Evolutionary conservation across 2,329 filamentous ascomycete genomes (phyloP).

Genomic region (Alternaria brassicicola): DNA sequence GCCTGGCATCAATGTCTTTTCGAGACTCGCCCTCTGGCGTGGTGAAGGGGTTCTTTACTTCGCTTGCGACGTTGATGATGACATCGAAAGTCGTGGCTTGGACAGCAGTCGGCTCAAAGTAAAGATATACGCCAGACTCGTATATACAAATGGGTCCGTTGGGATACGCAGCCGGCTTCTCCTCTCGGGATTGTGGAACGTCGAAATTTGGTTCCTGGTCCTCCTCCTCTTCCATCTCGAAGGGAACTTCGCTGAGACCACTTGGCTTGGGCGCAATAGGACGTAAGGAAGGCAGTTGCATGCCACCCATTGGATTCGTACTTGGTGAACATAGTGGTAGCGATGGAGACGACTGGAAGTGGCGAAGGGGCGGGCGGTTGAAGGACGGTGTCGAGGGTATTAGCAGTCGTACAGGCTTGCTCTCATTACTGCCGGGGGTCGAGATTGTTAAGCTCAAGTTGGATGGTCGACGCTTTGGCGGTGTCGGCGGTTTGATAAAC

Average conservation of each 20-base stretch:
- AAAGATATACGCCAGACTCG: conserved; percentile 76
- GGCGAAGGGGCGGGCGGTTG: conserved; percentile 59
- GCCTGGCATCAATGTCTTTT: conserved; percentile 46
- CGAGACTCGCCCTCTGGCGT: conserved; percentile 34
- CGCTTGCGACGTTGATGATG: conserved; percentile 82
- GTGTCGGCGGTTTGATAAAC: conserved; percentile 80
- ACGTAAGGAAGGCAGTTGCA: conserved; percentile 56
- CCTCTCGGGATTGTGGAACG: conserved; percentile 64
- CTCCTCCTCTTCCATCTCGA: conserved; percentile 75
- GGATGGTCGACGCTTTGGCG: conserved; percentile 72
- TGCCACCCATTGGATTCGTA: conserved; percentile 56
- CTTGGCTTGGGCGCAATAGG: conserved; percentile 41
- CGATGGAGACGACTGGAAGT: conserved; percentile 68
- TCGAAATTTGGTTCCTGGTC: conserved; percentile 60
- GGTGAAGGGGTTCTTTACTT: conserved; percentile 77
- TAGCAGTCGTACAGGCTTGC: conserved; percentile 60
- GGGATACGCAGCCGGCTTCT: conserved; percentile 81
- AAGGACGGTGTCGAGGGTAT: conserved; percentile 65
- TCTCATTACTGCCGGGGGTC: conserved; percentile 66
- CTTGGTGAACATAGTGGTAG: conserved; percentile 61
- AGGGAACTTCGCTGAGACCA: conserved; percentile 63
- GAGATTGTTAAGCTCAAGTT: conserved; percentile 75
- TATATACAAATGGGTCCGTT: conserved; percentile 84
- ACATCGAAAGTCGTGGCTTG: conserved; percentile 80
- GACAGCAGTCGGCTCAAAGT: conserved; percentile 78